Evolutionary conservation across 2,329 filamentous ascomycete genomes (phyloP).

Genomic region (Pochonia chlamydosporia): DNA sequence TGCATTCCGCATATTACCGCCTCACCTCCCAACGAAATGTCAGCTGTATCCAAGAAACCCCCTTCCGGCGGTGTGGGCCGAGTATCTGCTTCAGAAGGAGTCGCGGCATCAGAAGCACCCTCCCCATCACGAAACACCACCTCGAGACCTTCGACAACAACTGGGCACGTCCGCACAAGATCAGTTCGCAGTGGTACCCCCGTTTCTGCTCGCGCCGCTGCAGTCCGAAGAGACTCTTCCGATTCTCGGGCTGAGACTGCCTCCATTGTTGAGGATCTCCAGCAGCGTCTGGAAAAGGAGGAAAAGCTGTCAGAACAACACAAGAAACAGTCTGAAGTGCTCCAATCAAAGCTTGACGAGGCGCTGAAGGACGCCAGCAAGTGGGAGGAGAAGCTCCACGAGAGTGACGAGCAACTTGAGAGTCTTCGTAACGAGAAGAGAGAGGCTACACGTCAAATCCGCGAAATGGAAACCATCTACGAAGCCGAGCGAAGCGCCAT

Average conservation of each 20-base stretch:
- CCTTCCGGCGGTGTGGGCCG: slow-evolving; percentile 41
- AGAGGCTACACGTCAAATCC: slow-evolving; percentile 73
- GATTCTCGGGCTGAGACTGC: slow-evolving; percentile 75
- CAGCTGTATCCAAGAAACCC: slow-evolving; percentile 47
- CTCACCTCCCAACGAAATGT: slow-evolving; percentile 33
- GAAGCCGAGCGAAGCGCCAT: slow-evolving; percentile 83
- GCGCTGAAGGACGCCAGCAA: slow-evolving; percentile 75
- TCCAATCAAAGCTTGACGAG: slow-evolving; percentile 84
- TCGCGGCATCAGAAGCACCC: slow-evolving; percentile 23
- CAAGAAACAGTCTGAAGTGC: slow-evolving; percentile 76
- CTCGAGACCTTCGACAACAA: slow-evolving; percentile 39
- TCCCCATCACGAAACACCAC: slow-evolving; percentile 32
- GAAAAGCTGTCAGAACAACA: slow-evolving; percentile 73
- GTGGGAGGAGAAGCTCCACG: slow-evolving; percentile 82
- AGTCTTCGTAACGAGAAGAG: slow-evolving; percentile 77
- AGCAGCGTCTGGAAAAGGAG: slow-evolving; percentile 73
- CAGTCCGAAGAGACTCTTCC: slow-evolving; percentile 55
- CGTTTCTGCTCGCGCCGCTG: slow-evolving; percentile 68
- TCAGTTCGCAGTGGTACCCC: slow-evolving; percentile 61
- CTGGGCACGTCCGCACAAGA: slow-evolving; percentile 48
- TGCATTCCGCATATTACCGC: not conserved
- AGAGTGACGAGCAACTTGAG: slow-evolving; percentile 79
- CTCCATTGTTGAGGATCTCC: slow-evolving; percentile 75
- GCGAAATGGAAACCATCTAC: slow-evolving; percentile 89
- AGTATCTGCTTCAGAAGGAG: slow-evolving; percentile 34